Percentiles rank a stretch among this genome's conserved stretches.
phyloP scores from a whole-genome alignment of 2,329 filamentous ascomycete species.

The Colletotrichum sansevieriae region DNA sequence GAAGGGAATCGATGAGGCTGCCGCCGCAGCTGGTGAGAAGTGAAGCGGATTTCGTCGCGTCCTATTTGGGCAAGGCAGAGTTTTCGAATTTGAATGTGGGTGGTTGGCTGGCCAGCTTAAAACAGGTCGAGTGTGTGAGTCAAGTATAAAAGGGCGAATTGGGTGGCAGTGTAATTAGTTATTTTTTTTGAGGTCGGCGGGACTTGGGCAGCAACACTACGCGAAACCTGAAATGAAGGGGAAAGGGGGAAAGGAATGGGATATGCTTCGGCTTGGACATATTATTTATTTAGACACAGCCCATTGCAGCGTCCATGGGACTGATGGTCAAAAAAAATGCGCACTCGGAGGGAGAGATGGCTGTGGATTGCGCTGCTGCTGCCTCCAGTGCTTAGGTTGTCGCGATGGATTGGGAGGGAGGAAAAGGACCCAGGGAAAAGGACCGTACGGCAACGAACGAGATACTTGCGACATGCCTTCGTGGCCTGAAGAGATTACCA shows the following conservation, averaged over 20 bases:
- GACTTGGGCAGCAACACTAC: slow-evolving; percentile 28
- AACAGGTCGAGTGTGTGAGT: slow-evolving; percentile 38
- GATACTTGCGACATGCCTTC: slow-evolving; percentile 31
- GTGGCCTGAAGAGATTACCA: slow-evolving; percentile 32
- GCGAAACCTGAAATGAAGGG: slow-evolving; percentile 26
- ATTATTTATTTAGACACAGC: slow-evolving; percentile 41
- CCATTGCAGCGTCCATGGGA: slow-evolving; percentile 26
- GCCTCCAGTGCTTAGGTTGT: slow-evolving; percentile 32
- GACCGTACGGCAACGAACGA: slow-evolving; percentile 29
- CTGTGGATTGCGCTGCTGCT: slow-evolving; percentile 40
- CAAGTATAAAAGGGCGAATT: slow-evolving; percentile 41
- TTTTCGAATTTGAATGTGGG: slow-evolving; percentile 35
- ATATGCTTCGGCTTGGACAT: slow-evolving; percentile 30
- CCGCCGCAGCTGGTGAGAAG: slow-evolving; percentile 3
- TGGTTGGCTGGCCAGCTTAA: slow-evolving; percentile 34
- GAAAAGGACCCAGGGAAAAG: slow-evolving; percentile 16
- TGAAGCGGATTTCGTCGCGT: slow-evolving; percentile 10
- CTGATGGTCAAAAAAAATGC: slow-evolving; percentile 13
- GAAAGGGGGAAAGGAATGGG: slow-evolving; percentile 21
- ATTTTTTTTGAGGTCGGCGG: slow-evolving; percentile 23
- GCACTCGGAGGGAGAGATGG: slow-evolving; percentile 18
- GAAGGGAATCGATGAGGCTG: slow-evolving; percentile 11
- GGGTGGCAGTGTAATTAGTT: slow-evolving; percentile 35
- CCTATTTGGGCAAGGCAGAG: slow-evolving; percentile 10
- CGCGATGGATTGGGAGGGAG: slow-evolving; percentile 35